Evolutionary conservation across 2,329 filamentous ascomycete genomes (phyloP).

Genomic region (Diaporthe sp.): DNA sequence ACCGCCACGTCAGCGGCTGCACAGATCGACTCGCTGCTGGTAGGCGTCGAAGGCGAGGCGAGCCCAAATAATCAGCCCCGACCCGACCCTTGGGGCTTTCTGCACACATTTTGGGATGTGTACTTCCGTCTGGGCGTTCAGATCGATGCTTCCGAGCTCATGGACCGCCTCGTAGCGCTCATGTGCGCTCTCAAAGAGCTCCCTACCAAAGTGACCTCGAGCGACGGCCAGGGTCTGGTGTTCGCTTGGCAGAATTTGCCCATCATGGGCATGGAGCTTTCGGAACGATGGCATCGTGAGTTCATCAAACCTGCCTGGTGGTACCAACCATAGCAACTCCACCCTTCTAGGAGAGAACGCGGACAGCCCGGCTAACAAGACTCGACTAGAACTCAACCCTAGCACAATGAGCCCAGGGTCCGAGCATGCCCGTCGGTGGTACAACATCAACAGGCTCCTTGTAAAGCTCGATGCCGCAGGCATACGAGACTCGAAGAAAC

Average conservation of each 20-base stretch:
- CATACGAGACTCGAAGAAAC: not conserved
- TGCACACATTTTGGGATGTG: not conserved
- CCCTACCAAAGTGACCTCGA: not conserved
- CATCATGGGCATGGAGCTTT: not conserved
- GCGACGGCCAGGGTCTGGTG: not conserved
- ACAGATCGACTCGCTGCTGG: not conserved
- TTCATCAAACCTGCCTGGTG: not conserved
- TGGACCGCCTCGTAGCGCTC: not conserved
- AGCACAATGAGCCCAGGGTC: not conserved
- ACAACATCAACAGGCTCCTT: not conserved
- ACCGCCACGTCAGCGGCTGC: not conserved
- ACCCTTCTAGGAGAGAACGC: not conserved
- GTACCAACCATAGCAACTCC: not conserved
- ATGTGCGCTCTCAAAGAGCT: not conserved
- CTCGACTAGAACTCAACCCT: not conserved
- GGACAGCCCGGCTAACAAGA: not conserved
- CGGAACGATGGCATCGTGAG: not conserved
- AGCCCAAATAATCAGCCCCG: not conserved
- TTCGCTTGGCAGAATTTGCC: not conserved
- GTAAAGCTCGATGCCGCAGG: not conserved
- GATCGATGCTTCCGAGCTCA: not conserved
- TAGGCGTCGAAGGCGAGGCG: not conserved
- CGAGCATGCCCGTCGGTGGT: not conserved
- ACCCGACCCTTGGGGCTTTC: not conserved
- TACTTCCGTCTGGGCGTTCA: not conserved